Evolutionary conservation across 306 rosid genomes (phyloP).

Genomic region (Cucurbita moschata): DNA sequence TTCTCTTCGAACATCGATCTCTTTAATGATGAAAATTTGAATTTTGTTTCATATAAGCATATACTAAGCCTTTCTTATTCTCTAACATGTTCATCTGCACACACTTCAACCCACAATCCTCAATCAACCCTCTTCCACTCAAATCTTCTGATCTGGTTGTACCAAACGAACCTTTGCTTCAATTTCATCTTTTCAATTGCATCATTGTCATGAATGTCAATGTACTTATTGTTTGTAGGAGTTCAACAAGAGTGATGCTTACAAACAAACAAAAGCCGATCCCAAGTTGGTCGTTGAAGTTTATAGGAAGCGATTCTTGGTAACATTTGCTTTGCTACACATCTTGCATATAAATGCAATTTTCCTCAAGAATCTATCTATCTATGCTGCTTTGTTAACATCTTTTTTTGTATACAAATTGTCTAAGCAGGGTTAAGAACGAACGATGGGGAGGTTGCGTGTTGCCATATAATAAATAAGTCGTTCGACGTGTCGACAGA

Average conservation of each 20-base stretch:
- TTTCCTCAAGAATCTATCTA: not conserved
- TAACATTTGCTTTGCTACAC: slow-evolving; percentile 1
- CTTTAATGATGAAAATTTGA: too few relatives aligned
- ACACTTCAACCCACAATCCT: not conserved
- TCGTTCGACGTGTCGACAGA: not conserved
- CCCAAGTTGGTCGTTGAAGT: slow-evolving; percentile 19
- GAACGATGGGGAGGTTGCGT: not conserved
- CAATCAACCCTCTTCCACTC: not conserved
- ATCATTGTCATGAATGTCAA: not conserved
- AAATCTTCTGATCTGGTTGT: not conserved
- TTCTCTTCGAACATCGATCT: too few relatives aligned
- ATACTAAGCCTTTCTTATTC: too few relatives aligned
- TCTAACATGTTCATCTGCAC: too few relatives aligned
- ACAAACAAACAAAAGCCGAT: slow-evolving; percentile 36
- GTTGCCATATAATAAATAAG: not conserved
- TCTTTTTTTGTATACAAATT: not conserved
- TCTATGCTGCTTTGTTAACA: not conserved
- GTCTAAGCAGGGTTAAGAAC: not conserved
- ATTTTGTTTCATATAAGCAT: too few relatives aligned
- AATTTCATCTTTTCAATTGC: not conserved
- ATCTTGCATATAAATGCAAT: not conserved
- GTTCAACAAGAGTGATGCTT: slow-evolving; percentile 29
- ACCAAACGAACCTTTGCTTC: not conserved
- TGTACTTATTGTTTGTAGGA: not conserved
- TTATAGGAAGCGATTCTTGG: slow-evolving; percentile 42